Conservation (phyloP, 2,329 filamentous ascomycete genomes). For the Ophiocordyceps sinensis region DNA sequence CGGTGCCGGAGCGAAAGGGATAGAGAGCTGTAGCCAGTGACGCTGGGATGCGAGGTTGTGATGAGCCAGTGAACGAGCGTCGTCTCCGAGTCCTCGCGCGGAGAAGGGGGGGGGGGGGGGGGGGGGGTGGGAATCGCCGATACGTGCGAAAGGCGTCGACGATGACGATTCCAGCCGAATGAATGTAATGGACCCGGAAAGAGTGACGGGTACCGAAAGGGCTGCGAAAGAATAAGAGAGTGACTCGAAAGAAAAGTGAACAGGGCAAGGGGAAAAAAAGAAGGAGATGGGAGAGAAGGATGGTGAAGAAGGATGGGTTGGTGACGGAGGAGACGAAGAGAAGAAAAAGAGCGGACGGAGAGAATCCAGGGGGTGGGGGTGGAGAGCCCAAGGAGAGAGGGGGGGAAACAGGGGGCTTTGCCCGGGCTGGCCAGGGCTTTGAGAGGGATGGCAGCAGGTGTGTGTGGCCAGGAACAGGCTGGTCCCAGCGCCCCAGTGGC, state of each 20-base stretch:
- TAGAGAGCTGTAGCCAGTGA: too few relatives aligned
- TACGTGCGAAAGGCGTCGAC: conserved; percentile 5
- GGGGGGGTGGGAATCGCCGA: conserved; percentile 1
- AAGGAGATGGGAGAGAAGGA: conserved; percentile 9
- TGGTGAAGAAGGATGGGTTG: conserved; percentile 3
- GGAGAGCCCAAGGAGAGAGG: conserved; percentile 42
- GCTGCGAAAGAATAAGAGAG: conserved; percentile 30
- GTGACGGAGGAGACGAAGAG: conserved; percentile 18
- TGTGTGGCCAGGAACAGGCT: background rate
- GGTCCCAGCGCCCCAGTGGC: background rate
- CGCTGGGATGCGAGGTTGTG: too few relatives aligned
- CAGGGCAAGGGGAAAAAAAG: conserved; percentile 20
- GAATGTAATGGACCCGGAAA: conserved; percentile 33
- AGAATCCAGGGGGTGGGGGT: conserved; percentile 18
- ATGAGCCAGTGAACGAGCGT: too few relatives aligned
- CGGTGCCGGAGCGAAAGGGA: too few relatives aligned
- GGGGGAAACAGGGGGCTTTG: conserved; percentile 9
- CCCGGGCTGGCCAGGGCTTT: background rate
- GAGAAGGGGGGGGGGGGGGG: background rate
- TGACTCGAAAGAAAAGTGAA: conserved; percentile 34
- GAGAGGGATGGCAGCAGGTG: background rate
- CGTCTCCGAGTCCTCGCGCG: too few relatives aligned
- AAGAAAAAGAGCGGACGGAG: conserved; percentile 18
- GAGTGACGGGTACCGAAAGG: conserved; percentile 34
- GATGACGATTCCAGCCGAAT: conserved; percentile 15